A percentile compares a stretch with the other conserved stretches of the same genome.
phyloP scores from a whole-genome alignment of 2,329 filamentous ascomycete genomes.

The Aureobasidium namibiae region DNA sequence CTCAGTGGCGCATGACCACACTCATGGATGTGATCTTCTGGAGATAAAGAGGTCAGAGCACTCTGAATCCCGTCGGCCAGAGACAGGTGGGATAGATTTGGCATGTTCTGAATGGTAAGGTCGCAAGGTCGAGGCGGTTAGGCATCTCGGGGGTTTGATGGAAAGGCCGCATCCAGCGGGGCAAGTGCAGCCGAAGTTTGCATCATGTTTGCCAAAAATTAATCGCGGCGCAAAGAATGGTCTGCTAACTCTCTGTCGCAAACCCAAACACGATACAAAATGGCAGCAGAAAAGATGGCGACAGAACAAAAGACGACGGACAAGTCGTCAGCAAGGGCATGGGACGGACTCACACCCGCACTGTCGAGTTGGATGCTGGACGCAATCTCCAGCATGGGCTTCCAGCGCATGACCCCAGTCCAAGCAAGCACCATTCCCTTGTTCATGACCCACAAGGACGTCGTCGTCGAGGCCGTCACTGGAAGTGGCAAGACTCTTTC shows the following conservation, averaged over 20 bases:
- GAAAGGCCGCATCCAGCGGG: not conserved
- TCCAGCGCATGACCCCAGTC: slow-evolving; percentile 84
- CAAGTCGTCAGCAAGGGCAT: slow-evolving; percentile 43
- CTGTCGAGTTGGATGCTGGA: slow-evolving; percentile 79
- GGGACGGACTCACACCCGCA: slow-evolving; percentile 61
- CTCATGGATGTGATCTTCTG: slow-evolving; percentile 27
- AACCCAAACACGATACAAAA: not conserved
- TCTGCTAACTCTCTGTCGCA: not conserved
- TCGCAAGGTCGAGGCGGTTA: not conserved
- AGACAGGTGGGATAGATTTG: not conserved
- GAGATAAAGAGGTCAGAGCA: not conserved
- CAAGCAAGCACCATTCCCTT: slow-evolving; percentile 85
- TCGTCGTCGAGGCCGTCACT: slow-evolving; percentile 87
- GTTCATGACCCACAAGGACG: slow-evolving; percentile 83
- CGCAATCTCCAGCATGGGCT: slow-evolving; percentile 76
- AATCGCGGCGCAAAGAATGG: not conserved
- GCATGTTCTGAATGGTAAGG: not conserved
- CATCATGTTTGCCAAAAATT: slow-evolving; percentile 11
- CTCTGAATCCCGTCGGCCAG: not conserved
- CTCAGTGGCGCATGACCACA: slow-evolving; percentile 34
- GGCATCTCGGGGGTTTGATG: not conserved
- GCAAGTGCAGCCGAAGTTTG: slow-evolving; percentile 12
- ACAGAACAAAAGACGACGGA: slow-evolving; percentile 5
- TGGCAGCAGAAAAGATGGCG: slow-evolving; percentile 4
- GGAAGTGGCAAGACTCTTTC: slow-evolving; percentile 85